These are phyloP conservation scores for Suillus decipiens DNA, from an alignment of 768 basidiomycete genomes.

Conservation along the genomic window DNA sequence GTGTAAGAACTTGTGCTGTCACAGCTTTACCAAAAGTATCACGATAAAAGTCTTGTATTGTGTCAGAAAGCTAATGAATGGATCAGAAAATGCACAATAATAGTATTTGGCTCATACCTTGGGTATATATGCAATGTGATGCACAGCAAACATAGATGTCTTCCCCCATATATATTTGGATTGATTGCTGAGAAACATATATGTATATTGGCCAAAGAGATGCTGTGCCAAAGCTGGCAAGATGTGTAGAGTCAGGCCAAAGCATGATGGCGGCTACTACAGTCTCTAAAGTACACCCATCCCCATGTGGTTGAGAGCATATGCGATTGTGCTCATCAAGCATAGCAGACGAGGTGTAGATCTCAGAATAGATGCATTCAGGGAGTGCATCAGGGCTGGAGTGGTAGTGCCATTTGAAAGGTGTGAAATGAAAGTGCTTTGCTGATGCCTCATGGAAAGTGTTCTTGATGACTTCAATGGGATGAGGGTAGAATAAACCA, in stretches of 20 bases:
- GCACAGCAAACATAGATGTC: slow-evolving; percentile 15
- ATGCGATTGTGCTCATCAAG: background rate
- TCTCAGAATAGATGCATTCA: slow-evolving; percentile 14
- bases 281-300: slow-evolving; percentile 6
- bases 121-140: slow-evolving; percentile 26
- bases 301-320: no score
- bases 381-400: no score
- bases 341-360: slow-evolving; percentile 23
- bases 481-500: slow-evolving; percentile 28
- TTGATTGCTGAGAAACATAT: slow-evolving; percentile 10
- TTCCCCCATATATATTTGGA: slow-evolving; percentile 12
- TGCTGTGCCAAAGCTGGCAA: slow-evolving; percentile 21
- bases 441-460: slow-evolving; percentile 24
- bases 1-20: slow-evolving; percentile 9
- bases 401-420: no score
- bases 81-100: no score
- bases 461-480: slow-evolving; percentile 25
- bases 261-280: slow-evolving; percentile 24
- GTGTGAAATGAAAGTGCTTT: slow-evolving; percentile 15
- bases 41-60: slow-evolving; percentile 15
- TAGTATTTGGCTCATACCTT: slow-evolving; percentile 3
- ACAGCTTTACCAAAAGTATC: background rate
- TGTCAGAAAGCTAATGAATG: slow-evolving; percentile 18
- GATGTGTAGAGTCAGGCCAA: slow-evolving; percentile 28
- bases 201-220: slow-evolving; percentile 20